Conservation (phyloP, 495 filamentous ascomycete genomes). For the Hypoxylon fragiforme region DNA sequence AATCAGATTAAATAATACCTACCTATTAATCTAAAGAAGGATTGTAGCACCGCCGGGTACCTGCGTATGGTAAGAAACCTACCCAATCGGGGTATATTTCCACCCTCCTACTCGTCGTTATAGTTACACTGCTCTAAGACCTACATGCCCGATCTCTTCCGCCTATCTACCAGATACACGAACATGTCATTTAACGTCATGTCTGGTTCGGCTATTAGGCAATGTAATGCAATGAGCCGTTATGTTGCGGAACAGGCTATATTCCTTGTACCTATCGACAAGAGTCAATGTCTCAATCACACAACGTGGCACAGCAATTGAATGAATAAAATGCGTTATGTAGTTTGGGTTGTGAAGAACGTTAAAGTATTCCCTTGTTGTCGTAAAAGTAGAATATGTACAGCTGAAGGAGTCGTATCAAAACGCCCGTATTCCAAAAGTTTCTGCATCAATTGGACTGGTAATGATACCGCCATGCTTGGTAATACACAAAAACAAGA, state of each 20-base stretch:
- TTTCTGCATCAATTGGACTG: conserved; percentile 1
- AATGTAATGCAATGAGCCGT: not conserved
- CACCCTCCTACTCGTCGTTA: conserved; percentile 3
- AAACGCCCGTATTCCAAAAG: conserved; percentile 12
- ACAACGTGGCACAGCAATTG: not conserved
- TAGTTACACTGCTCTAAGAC: conserved; percentile 4
- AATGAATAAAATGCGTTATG: not conserved
- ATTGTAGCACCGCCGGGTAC: conserved; percentile 13
- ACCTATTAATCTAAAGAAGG: too few relatives aligned
- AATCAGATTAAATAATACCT: conserved; percentile 8
- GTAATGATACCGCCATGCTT: conserved; percentile 6
- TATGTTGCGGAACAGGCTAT: too few relatives aligned
- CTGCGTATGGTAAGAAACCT: not conserved
- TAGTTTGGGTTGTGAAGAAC: not conserved
- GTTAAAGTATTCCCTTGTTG: conserved; percentile 3
- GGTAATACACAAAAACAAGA: conserved; percentile 14
- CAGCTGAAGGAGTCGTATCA: conserved; percentile 16
- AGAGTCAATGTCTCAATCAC: not conserved
- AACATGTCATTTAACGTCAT: conserved; percentile 11
- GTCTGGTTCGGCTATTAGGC: not conserved
- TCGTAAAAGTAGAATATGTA: conserved; percentile 31
- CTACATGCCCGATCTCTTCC: not conserved
- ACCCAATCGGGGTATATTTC: conserved; percentile 13
- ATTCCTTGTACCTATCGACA: too few relatives aligned
- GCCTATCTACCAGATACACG: not conserved